Base-by-base conservation (phyloP, 768 basidiomycete genomes). In the Termitomyces sp. region DNA sequence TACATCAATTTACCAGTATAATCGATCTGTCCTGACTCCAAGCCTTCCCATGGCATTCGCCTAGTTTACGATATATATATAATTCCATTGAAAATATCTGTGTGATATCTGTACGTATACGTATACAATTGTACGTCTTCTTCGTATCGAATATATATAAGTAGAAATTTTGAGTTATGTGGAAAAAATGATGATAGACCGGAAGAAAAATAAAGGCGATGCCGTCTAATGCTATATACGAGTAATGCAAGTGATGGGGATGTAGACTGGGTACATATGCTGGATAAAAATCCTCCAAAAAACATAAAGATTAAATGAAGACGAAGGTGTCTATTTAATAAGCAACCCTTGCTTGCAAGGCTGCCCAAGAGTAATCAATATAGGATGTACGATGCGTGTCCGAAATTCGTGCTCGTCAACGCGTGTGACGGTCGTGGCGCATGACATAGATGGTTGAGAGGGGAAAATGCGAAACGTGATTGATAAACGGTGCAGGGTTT, bases 151-250 rank as follows among this genome's bases (percentile, higher is more conserved):
- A 44, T 57, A 43, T 49, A 39, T 50, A 43, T 49, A 47, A 56
- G 46, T 50, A 50, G 32, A 34, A 34, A 34, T 41, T 20, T 12
- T 32, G 47, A 16, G 16, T 34, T 16, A 39, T 49, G 39, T 14
- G 31, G 31, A 37, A 42, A 47, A 34, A 26, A 47, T 37, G 32
- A 27, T 20, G 26, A 39, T 26, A 37, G 22, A 18, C 26, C 9
- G 22, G 18, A 22, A 50, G 16, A 42, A 24, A 46, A 5, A 9
- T 44, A 20, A 29, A 16, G 44, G 10, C 9, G 31, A 57, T 57
- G 56, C 49, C n/a, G 32, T 57, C 56, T 57, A 57, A 34, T 43
- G 32, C 16, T 57, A 51, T 57, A 42, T 57, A 43, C 48, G 32
- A 43, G 47, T 29, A 49, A 51, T 57, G 42, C 41, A 51, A 43